Conservation (phyloP, 2,329 filamentous ascomycete species). For the Fusarium staphyleae region DNA sequence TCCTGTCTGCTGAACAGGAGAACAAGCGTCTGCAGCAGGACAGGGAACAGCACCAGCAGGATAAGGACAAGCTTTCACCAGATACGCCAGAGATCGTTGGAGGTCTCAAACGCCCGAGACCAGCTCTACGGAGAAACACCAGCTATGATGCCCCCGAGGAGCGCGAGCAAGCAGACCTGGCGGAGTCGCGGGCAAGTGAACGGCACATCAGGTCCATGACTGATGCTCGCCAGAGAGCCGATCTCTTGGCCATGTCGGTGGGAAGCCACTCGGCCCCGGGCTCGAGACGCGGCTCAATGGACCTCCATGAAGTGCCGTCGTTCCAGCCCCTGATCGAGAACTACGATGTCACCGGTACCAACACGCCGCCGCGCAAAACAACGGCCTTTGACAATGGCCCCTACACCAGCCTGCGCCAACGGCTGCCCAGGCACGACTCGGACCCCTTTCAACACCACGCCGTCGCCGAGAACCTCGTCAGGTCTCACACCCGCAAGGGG, state of each 20-base stretch:
- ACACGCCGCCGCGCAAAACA: constrained; percentile 32
- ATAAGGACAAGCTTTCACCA: constrained; percentile 11
- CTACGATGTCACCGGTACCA: constrained; percentile 37
- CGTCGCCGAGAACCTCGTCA: constrained; percentile 47
- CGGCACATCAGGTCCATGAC: constrained; percentile 51
- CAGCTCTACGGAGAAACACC: constrained; percentile 52
- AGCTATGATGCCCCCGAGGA: constrained; percentile 53
- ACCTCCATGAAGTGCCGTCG: constrained; percentile 38
- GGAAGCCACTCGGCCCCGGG: constrained; percentile 49
- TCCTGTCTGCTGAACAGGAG: constrained; percentile 46
- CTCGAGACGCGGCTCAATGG: constrained; percentile 48
- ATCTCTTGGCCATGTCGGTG: constrained; percentile 50
- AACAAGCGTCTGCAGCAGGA: constrained; percentile 27
- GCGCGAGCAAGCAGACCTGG: constrained; percentile 50
- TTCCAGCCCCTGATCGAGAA: constrained; percentile 46
- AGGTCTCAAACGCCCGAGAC: constrained; percentile 44
- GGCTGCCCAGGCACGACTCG: constrained; percentile 25
- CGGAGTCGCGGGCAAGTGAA: constrained; percentile 48
- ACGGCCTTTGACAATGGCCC: constrained; percentile 18
- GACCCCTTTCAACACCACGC: constrained; percentile 38
- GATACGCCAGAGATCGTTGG: constrained; percentile 23
- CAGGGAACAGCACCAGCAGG: too few species aligned
- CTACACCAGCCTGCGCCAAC: constrained; percentile 38
- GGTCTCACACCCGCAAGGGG: constrained; percentile 44
- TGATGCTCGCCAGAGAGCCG: constrained; percentile 50